These are phyloP conservation scores for Rhizopus sp. DNA, from an alignment of 371 early-diverging fungal species.

Conservation along the genomic window DNA sequence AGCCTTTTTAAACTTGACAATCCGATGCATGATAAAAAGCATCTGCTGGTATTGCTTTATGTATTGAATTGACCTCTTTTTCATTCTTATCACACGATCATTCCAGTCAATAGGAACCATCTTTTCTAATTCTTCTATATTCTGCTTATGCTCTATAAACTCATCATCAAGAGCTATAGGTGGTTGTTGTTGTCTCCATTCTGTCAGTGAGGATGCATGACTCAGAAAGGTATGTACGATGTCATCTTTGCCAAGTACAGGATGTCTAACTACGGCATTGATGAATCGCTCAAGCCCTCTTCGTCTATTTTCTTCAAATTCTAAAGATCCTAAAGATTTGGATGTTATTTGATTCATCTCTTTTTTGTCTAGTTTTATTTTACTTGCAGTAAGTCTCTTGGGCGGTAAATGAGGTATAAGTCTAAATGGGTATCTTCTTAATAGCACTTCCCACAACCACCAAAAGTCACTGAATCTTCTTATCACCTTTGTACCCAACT, in stretches of 20 bases:
- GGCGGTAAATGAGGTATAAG: constrained; percentile 71
- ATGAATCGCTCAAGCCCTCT: constrained; percentile 74
- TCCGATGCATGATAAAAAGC: constrained; percentile 58
- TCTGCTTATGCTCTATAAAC: constrained; percentile 22
- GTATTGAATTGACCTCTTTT: constrained; percentile 25
- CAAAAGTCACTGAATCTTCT: constrained; percentile 88
- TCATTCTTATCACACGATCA: constrained; percentile 32
- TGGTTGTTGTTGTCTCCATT: constrained; percentile 41
- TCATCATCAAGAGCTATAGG: constrained; percentile 55
- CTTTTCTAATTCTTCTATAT: constrained; percentile 21
- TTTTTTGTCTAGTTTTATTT: constrained; percentile 4
- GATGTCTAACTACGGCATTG: constrained; percentile 78
- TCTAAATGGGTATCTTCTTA: constrained; percentile 76
- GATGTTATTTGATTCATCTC: not conserved
- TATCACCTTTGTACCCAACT: constrained; percentile 60
- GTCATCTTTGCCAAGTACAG: constrained; percentile 68
- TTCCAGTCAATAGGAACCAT: constrained; percentile 45
- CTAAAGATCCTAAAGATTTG: not conserved
- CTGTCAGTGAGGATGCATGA: constrained; percentile 55
- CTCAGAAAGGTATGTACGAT: constrained; percentile 66
- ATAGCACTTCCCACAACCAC: constrained; percentile 76
- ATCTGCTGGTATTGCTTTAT: constrained; percentile 61
- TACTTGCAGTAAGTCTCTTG: constrained; percentile 62
- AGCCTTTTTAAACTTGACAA: constrained; percentile 57
- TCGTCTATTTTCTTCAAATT: constrained; percentile 72